These are phyloP conservation scores for Chaetomium sp. DNA, from an alignment of 2,329 filamentous ascomycete genomes.

Conservation along the genomic window DNA sequence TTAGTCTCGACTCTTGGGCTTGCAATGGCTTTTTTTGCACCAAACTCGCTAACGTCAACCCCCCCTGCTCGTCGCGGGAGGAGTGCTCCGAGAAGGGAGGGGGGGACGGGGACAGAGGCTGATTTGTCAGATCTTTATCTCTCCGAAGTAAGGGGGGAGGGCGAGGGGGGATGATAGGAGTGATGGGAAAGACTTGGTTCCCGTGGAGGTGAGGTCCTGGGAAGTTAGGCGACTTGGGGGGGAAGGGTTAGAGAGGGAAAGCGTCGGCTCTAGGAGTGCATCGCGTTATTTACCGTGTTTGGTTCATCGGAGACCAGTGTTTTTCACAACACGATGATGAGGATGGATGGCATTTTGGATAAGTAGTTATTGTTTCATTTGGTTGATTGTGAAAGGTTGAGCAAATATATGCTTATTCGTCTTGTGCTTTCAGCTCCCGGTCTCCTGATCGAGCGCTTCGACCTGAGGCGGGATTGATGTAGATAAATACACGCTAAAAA, in stretches of 20 bases:
- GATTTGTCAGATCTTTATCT: conserved; percentile 19
- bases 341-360: too few relatives aligned
- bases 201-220: too few relatives aligned
- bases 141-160: not conserved
- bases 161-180: not conserved
- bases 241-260: too few relatives aligned
- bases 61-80: conserved; percentile 5
- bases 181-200: not conserved
- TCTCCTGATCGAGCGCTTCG: conserved; percentile 13
- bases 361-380: too few relatives aligned
- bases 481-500: not conserved
- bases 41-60: not conserved
- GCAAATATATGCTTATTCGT: not conserved
- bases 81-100: not conserved
- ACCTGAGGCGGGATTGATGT: not conserved
- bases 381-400: too few relatives aligned
- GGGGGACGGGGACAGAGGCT: not conserved
- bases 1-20: too few relatives aligned
- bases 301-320: too few relatives aligned
- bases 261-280: too few relatives aligned
- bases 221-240: too few relatives aligned
- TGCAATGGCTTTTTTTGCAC: too few relatives aligned
- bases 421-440: not conserved
- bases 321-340: too few relatives aligned
- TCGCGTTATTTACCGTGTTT: too few relatives aligned